phyloP scores from a whole-genome alignment of 2,329 filamentous ascomycete genomes.

The Fusarium paranaense region DNA sequence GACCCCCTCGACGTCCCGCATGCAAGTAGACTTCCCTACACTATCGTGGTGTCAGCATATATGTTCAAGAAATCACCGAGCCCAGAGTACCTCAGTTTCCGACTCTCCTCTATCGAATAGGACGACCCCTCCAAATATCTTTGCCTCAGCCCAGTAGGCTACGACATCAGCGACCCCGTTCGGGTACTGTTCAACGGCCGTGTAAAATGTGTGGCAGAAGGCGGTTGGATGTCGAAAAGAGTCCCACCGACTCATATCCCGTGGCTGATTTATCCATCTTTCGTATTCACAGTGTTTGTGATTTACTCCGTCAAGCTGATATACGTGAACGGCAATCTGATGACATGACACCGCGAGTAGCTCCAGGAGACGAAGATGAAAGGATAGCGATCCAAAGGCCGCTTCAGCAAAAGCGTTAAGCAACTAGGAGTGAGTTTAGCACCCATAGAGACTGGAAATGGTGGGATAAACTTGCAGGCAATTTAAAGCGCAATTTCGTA shows the following conservation, averaged over 20 bases:
- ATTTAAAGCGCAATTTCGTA: not conserved
- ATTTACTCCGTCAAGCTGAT: not conserved
- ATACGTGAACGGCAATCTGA: not conserved
- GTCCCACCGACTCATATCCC: not conserved
- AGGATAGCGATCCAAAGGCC: not conserved
- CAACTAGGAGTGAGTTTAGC: too few species aligned
- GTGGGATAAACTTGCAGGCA: not conserved
- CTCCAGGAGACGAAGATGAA: conserved; percentile 5
- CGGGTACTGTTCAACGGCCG: conserved; percentile 5
- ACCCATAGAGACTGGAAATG: too few species aligned
- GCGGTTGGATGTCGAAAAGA: conserved; percentile 3
- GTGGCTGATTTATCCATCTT: not conserved
- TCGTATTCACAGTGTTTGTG: conserved; percentile 7
- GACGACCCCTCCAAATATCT: conserved; percentile 15
- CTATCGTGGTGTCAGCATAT: not conserved
- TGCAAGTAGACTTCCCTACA: conserved; percentile 3
- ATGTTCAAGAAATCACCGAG: fast-evolving
- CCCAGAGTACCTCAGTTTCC: not conserved
- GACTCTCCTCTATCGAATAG: conserved; percentile 15
- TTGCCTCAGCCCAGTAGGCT: conserved; percentile 24
- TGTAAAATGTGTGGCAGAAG: conserved; percentile 3
- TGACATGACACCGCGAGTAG: conserved; percentile 4
- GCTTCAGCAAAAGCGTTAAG: not conserved
- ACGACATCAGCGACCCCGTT: conserved; percentile 4
- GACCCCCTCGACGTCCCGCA: not conserved